Percentiles rank a stretch among this genome's conserved stretches.
Evolutionary conservation across 1,284 basidiomycete species (phyloP).

Genomic region (Austroboletus niveus): DNA sequence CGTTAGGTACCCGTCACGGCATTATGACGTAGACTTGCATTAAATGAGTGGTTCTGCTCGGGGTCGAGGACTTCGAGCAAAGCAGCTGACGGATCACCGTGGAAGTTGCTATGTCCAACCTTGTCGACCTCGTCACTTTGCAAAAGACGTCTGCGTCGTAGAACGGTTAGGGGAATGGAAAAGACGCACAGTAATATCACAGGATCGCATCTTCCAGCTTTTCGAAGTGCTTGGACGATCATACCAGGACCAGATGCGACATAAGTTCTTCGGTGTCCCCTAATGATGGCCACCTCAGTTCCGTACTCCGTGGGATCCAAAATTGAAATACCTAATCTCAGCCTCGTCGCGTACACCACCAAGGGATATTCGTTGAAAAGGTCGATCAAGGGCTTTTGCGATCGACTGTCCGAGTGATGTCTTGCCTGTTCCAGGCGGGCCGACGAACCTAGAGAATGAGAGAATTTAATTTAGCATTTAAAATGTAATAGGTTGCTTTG

Average conservation of each 20-base stretch:
- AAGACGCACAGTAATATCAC: slow-evolving; percentile 71
- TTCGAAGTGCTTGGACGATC: slow-evolving; percentile 86
- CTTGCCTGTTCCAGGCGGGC: slow-evolving; percentile 83
- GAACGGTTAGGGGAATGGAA: not conserved
- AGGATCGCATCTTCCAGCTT: slow-evolving; percentile 79
- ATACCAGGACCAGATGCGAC: slow-evolving; percentile 85
- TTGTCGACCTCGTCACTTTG: slow-evolving; percentile 84
- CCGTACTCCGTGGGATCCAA: not conserved
- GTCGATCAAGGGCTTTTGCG: slow-evolving; percentile 76
- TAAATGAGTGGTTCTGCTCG: slow-evolving; percentile 87
- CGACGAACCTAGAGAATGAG: slow-evolving; percentile 56
- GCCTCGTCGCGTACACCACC: slow-evolving; percentile 91
- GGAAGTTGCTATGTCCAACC: slow-evolving; percentile 80
- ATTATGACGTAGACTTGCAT: slow-evolving; percentile 42
- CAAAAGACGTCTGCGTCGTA: slow-evolving; percentile 26
- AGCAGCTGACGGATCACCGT: slow-evolving; percentile 87
- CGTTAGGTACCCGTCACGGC: slow-evolving; percentile 4
- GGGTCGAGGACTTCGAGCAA: slow-evolving; percentile 89
- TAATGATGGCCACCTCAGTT: slow-evolving; percentile 8
- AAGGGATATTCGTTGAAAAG: slow-evolving; percentile 91
- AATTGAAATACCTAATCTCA: slow-evolving; percentile 58
- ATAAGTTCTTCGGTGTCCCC: slow-evolving; percentile 88
- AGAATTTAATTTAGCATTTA: not conserved
- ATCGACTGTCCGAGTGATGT: slow-evolving; percentile 86
- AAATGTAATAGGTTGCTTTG: not conserved